phyloP scores from a whole-genome alignment of 306 rosid species.

The Calophaca sinica region DNA sequence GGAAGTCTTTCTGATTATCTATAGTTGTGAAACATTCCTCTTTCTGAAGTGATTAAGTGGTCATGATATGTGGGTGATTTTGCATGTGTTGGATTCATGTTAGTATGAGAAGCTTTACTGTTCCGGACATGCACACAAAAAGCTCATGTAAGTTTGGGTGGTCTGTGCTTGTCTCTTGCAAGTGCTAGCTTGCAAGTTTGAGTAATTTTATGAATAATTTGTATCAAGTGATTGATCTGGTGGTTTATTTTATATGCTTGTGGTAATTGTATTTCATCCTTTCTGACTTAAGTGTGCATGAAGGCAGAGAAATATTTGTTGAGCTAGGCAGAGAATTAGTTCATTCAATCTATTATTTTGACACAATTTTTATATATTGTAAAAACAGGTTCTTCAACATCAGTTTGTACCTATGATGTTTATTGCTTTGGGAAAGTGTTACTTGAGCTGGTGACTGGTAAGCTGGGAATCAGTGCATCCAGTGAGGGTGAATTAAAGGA shows the following conservation, averaged over 20 bases:
- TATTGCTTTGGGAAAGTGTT: slow-evolving; percentile 96
- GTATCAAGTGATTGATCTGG: too few species aligned
- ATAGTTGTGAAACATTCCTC: background rate
- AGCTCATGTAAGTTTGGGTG: background rate
- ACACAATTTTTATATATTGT: slow-evolving; percentile 43
- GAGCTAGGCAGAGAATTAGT: background rate
- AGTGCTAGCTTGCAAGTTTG: too few species aligned
- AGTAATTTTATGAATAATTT: too few species aligned
- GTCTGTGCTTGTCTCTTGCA: background rate
- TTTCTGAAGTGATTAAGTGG: slow-evolving; percentile 1
- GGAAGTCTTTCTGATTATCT: slow-evolving; percentile 7
- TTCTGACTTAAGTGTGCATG: slow-evolving; percentile 3
- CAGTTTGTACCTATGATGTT: slow-evolving; percentile 82
- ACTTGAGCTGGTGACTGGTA: slow-evolving; percentile 90
- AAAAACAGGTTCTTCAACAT: slow-evolving; percentile 71
- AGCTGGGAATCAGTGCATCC: slow-evolving; percentile 77
- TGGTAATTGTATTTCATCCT: slow-evolving; percentile 4
- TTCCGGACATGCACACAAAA: background rate
- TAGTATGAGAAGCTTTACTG: background rate
- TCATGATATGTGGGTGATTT: background rate
- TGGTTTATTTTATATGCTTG: slow-evolving; percentile 28
- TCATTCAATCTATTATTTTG: slow-evolving; percentile 26
- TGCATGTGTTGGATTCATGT: slow-evolving; percentile 3
- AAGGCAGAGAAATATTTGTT: background rate
- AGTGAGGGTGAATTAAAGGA: slow-evolving; percentile 65